These are phyloP conservation scores for Calonectria naviculata DNA, from an alignment of 2,329 filamentous ascomycete genomes.

Conservation along the genomic window DNA sequence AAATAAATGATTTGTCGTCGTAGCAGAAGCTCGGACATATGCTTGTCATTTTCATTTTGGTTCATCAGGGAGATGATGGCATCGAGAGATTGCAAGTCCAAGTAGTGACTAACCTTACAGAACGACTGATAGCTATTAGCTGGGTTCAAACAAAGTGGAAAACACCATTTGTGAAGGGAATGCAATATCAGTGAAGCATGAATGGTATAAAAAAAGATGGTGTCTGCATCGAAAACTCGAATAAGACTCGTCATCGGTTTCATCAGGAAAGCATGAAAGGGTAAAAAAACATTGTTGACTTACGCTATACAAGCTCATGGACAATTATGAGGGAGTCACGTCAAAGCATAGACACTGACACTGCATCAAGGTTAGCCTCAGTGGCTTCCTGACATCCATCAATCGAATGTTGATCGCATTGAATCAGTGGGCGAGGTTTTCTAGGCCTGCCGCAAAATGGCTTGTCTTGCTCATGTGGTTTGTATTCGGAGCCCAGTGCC, in stretches of 20 bases:
- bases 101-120: constrained; percentile 37
- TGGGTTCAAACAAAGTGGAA: constrained; percentile 13
- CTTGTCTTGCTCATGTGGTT: constrained; percentile 79
- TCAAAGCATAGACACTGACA: constrained; percentile 16
- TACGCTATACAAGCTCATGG: constrained; percentile 12
- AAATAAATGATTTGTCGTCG: constrained; percentile 53
- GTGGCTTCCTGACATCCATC: constrained; percentile 17
- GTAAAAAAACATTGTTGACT: constrained; percentile 23
- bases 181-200: constrained; percentile 69
- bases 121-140: constrained; percentile 35
- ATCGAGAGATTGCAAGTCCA: constrained; percentile 17
- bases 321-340: too few relatives aligned
- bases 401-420: constrained; percentile 25
- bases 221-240: constrained; percentile 78
- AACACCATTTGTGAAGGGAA: constrained; percentile 15
- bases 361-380: constrained; percentile 35
- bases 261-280: constrained; percentile 50
- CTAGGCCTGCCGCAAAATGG: constrained; percentile 98
- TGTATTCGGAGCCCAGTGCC: constrained; percentile 96
- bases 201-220: constrained; percentile 75
- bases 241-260: constrained; percentile 84
- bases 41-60: constrained; percentile 90
- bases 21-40: constrained; percentile 88
- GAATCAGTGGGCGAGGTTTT: constrained; percentile 99
- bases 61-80: constrained; percentile 75